These are phyloP conservation scores for Suhomyces anneliseae DNA, from an alignment of 1,139 yeast genomes.

Conservation along the genomic window DNA sequence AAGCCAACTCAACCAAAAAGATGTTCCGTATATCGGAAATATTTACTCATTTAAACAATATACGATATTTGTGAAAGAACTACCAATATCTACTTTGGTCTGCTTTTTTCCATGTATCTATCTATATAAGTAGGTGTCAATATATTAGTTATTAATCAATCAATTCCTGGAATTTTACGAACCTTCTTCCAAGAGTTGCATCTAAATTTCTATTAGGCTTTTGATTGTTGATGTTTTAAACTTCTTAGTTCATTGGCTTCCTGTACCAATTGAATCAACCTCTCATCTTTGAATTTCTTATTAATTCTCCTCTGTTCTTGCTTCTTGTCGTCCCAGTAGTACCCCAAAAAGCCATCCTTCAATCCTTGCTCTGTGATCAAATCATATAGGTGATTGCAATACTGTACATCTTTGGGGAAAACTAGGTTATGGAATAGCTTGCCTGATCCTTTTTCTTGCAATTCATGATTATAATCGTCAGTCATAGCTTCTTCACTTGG, in stretches of 20 bases:
- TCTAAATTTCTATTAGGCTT: no score
- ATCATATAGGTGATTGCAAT: conserved; percentile 25
- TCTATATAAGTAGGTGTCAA: no score
- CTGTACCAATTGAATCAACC: conserved; percentile 12
- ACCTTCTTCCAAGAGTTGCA: no score
- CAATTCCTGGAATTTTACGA: no score
- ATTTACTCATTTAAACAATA: no score
- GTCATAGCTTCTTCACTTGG: conserved; percentile 37
- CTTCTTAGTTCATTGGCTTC: background rate
- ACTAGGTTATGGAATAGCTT: conserved; percentile 28
- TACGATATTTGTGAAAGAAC: no score
- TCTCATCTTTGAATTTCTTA: conserved; percentile 19
- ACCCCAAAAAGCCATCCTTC: conserved; percentile 25
- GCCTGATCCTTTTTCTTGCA: conserved; percentile 24
- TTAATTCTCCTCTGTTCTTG: conserved; percentile 19
- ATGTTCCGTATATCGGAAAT: no score
- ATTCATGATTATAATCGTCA: conserved; percentile 19
- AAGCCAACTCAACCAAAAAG: no score
- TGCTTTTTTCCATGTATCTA: no score
- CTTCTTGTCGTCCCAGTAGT: conserved; percentile 25
- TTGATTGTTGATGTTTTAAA: background rate
- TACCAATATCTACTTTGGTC: no score
- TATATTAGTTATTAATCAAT: no score
- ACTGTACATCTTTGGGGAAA: conserved; percentile 33
- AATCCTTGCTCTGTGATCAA: conserved; percentile 20